Conservation (phyloP, 2,329 filamentous ascomycete species). For the Pseudogymnoascus verrucosus region DNA sequence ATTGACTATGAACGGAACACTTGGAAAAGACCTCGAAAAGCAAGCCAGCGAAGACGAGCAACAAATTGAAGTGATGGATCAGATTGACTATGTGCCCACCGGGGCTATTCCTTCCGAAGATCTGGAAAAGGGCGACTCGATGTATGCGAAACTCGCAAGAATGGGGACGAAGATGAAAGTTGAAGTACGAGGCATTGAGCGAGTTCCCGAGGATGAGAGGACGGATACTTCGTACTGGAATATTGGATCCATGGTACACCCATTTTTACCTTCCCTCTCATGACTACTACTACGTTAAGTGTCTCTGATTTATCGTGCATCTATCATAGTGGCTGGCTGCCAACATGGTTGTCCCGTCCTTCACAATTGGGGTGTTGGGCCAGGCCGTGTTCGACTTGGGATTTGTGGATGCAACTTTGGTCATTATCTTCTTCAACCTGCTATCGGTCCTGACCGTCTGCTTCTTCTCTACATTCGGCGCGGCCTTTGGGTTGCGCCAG, state of each 20-base stretch:
- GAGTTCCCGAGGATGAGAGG: slow-evolving; percentile 62
- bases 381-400: slow-evolving; percentile 62
- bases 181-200: slow-evolving; percentile 68
- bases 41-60: neutral
- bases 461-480: slow-evolving; percentile 72
- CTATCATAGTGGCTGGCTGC: slow-evolving; percentile 59
- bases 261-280: neutral
- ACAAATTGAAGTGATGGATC: neutral
- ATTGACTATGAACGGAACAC: neutral
- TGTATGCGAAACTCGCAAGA: slow-evolving; percentile 52
- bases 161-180: slow-evolving; percentile 58
- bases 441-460: slow-evolving; percentile 65
- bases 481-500: slow-evolving; percentile 65
- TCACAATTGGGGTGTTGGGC: slow-evolving; percentile 65
- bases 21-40: neutral
- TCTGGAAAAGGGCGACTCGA: slow-evolving; percentile 34
- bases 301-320: slow-evolving; percentile 9
- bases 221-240: slow-evolving; percentile 58
- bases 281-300: neutral
- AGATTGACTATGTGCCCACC: neutral
- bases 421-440: slow-evolving; percentile 68
- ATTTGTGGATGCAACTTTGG: slow-evolving; percentile 64
- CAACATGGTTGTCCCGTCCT: slow-evolving; percentile 70
- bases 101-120: neutral
- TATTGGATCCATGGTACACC: slow-evolving; percentile 61